Base-by-base conservation (phyloP, 2,329 filamentous ascomycete species). In the Fusarium subglutinans region DNA sequence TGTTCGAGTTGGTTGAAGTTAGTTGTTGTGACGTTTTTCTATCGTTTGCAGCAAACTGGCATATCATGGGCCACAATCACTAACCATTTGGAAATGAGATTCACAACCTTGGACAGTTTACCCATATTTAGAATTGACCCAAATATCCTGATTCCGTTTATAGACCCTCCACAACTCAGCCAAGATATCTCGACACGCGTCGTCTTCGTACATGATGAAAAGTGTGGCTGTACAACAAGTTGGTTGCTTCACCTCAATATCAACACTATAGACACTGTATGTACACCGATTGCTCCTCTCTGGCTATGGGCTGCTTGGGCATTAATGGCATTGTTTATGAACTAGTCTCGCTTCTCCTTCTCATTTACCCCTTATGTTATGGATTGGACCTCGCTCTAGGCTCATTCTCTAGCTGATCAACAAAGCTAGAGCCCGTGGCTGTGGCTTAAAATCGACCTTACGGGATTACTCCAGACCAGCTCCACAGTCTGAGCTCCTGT, bases 321-420 rank as follows among this genome's bases (percentile, higher is more conserved):
- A 59, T 48, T 55, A 55, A 41, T 55, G 20, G 15, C 24, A 55
- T 41, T 30, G 35, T 40, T 20, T 53, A 43, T 41, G 61, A 33
- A 66, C 56, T 73, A 62, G 61, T 55, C 35, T 69, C 65, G 62
- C 55, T 55, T 55, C 66, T 58, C 62, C 67, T 63, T 77, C 72
- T 77, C 75, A 77, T 77, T 76, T 77, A 73, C 70, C 71, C 75
- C 70, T 73, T 70, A 64, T 66, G 41, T 33, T 63, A 44, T 53
- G 44, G 37, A 60, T 50, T 63, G 53, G 69, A 68, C 44, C 66
- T 66, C 56, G 68, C 63, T 66, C 61, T 66, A 66, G 64, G 51
- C 51, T 55, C 35, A 43, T 55, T 55, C 51, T 55, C 51, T 41
- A 41, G 11, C 45, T 38, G 70, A 73, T 73, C 70, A 73, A 73